Percentiles rank a stretch among this genome's conserved stretches.
Conservation (phyloP, 495 filamentous ascomycete species). For the Xylaria telfairii region DNA sequence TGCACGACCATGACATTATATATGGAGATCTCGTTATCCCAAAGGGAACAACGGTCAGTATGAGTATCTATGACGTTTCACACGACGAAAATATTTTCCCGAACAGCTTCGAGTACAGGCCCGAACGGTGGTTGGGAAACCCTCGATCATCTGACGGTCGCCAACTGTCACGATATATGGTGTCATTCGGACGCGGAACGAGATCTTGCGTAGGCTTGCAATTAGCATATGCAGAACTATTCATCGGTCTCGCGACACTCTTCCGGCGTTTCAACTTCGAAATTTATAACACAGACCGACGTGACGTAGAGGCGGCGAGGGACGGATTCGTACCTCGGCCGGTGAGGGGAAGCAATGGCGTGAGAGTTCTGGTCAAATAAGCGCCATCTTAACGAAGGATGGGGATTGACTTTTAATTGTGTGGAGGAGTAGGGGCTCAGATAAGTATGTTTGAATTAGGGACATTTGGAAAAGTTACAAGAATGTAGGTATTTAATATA, state of each 20-base stretch:
- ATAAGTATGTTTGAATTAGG: too few relatives aligned
- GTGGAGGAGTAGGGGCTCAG: too few relatives aligned
- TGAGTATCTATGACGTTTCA: background rate
- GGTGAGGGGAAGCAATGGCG: constrained; percentile 22
- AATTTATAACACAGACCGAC: constrained; percentile 33
- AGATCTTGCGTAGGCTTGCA: constrained; percentile 49
- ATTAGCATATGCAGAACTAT: constrained; percentile 40
- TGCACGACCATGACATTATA: background rate
- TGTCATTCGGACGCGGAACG: constrained; percentile 51
- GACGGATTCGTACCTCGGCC: constrained; percentile 32
- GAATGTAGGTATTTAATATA: too few relatives aligned
- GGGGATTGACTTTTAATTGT: too few relatives aligned
- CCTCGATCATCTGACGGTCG: constrained; percentile 15
- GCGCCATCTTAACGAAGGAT: background rate
- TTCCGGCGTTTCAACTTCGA: constrained; percentile 47
- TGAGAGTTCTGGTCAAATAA: constrained; percentile 29
- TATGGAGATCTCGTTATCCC: constrained; percentile 7
- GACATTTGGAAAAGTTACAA: too few relatives aligned
- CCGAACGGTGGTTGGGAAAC: constrained; percentile 11
- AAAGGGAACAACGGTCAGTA: background rate
- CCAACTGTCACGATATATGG: constrained; percentile 35
- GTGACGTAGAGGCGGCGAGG: constrained; percentile 31
- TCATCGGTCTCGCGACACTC: constrained; percentile 35
- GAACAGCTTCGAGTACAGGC: constrained; percentile 4
- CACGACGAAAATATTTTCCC: constrained; percentile 4